Conservation (phyloP, 306 rosid species). For the Psophocarpus tetragonolobus region DNA sequence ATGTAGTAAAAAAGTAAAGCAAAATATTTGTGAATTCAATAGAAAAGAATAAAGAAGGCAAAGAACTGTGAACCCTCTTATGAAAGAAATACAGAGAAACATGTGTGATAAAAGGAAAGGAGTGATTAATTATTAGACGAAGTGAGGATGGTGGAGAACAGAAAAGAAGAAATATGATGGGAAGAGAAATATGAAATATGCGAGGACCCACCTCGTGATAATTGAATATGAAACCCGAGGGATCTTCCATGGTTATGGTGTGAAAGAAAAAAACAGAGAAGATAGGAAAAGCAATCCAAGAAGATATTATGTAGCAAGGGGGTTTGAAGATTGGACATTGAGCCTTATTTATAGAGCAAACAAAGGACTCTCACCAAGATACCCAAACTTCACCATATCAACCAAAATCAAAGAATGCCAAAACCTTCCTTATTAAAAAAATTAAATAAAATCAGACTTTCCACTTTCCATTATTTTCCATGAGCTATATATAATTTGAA, state of each 20-base stretch:
- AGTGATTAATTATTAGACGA: background rate
- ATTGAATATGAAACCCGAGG: slow-evolving; percentile 49
- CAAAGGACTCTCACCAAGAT: slow-evolving; percentile 36
- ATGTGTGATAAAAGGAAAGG: background rate
- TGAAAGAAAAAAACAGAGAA: background rate
- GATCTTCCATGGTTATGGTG: slow-evolving; percentile 52
- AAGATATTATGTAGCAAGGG: slow-evolving; percentile 6
- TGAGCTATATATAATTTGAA: background rate
- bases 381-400: slow-evolving; percentile 38
- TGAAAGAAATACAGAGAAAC: slow-evolving; percentile 3
- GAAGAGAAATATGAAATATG: background rate
- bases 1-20: background rate
- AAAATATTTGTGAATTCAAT: background rate
- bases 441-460: background rate
- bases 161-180: background rate
- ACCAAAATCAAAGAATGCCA: slow-evolving; percentile 41
- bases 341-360: slow-evolving; percentile 55
- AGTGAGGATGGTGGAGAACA: background rate
- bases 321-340: slow-evolving; percentile 17
- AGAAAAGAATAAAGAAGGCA: background rate
- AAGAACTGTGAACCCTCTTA: background rate
- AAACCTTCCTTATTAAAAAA: background rate
- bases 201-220: slow-evolving; percentile 60
- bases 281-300: slow-evolving; percentile 1
- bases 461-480: background rate